These are phyloP conservation scores for Ogataea ramenticola DNA, from an alignment of 805 yeast species.

Conservation along the genomic window DNA sequence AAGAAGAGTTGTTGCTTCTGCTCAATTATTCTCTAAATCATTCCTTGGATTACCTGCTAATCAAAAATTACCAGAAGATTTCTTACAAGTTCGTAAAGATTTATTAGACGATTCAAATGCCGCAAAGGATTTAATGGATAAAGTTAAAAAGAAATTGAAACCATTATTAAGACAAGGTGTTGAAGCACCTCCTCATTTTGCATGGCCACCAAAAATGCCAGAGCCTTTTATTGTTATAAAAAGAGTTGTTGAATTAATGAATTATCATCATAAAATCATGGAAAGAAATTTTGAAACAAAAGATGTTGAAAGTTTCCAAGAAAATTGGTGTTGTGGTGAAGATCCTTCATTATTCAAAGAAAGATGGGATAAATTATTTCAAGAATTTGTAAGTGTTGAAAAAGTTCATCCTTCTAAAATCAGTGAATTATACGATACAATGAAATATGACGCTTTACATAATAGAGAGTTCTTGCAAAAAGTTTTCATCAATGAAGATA, in stretches of 20 bases:
- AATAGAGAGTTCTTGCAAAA: slow-evolving; percentile 82
- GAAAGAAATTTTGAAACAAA: slow-evolving; percentile 65
- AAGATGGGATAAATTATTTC: slow-evolving; percentile 94
- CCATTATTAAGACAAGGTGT: slow-evolving; percentile 92
- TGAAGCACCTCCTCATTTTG: slow-evolving; percentile 94
- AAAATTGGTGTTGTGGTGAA: slow-evolving; percentile 94
- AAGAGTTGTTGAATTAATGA: slow-evolving; percentile 93
- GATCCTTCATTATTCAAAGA: slow-evolving; percentile 86
- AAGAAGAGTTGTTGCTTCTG: slow-evolving; percentile 89
- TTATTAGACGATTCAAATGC: slow-evolving; percentile 94
- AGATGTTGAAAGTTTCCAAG: slow-evolving; percentile 62
- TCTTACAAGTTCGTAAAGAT: slow-evolving; percentile 79
- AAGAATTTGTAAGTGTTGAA: slow-evolving; percentile 86
- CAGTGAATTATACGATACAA: slow-evolving; percentile 93
- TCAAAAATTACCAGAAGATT: slow-evolving; percentile 68
- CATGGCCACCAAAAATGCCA: slow-evolving; percentile 99
- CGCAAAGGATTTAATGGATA: slow-evolving; percentile 96
- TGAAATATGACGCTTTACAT: slow-evolving; percentile 97
- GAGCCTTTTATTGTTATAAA: slow-evolving; percentile 93
- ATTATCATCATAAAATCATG: slow-evolving; percentile 80
- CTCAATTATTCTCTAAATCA: slow-evolving; percentile 75
- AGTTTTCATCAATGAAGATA: slow-evolving; percentile 62
- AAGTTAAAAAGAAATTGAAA: slow-evolving; percentile 92
- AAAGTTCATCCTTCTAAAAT: slow-evolving; percentile 97
- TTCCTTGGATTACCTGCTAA: slow-evolving; percentile 66